Conservation (phyloP, 2,329 filamentous ascomycete species). For the Diaporthe vaccinii region DNA sequence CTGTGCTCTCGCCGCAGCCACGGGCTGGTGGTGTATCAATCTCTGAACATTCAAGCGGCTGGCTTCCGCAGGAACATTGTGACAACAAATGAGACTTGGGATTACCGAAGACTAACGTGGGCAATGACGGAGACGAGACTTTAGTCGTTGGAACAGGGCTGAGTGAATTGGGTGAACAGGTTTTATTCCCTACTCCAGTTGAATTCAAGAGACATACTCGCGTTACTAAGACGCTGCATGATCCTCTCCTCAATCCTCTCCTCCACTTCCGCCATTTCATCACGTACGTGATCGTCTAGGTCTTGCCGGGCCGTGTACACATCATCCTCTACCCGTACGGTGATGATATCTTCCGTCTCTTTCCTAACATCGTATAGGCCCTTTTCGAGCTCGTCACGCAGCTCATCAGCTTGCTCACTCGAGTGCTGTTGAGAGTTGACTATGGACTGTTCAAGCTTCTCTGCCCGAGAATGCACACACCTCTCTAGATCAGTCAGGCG, state of each 20-base stretch:
- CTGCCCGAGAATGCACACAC: background rate
- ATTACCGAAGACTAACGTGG: too few relatives aligned
- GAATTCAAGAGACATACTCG: background rate
- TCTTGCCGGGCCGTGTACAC: background rate
- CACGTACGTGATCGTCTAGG: background rate
- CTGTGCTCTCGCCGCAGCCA: too few relatives aligned
- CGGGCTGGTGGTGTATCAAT: too few relatives aligned
- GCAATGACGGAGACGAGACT: too few relatives aligned
- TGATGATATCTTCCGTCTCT: background rate
- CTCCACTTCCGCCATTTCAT: background rate
- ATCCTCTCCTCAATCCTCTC: background rate
- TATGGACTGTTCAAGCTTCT: background rate
- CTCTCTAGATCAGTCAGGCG: background rate
- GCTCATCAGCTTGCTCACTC: background rate
- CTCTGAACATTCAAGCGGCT: too few relatives aligned
- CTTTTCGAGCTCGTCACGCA: background rate
- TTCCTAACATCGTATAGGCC: background rate
- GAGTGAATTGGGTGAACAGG: too few relatives aligned
- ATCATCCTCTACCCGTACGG: background rate
- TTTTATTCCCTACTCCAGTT: background rate
- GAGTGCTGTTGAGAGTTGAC: background rate
- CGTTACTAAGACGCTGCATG: background rate
- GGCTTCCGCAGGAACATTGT: too few relatives aligned
- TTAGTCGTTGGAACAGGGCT: too few relatives aligned
- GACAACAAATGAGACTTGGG: too few relatives aligned